Evolutionary conservation across 495 filamentous ascomycete genomes (phyloP).

Genomic region (Hyaloscypha variabilis): DNA sequence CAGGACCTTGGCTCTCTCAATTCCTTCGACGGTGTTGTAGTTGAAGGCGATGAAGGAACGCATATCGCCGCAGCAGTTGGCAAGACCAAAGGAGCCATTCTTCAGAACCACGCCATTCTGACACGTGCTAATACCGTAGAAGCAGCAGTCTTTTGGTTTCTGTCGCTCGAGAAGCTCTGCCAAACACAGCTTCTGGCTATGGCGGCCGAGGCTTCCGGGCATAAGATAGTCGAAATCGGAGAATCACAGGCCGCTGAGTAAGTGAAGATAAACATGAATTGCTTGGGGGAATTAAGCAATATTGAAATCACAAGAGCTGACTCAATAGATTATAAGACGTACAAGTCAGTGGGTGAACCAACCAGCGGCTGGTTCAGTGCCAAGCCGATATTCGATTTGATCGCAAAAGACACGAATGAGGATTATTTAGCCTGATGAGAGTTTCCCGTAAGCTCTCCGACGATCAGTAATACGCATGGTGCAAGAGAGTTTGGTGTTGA

Average conservation of each 20-base stretch:
- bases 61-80: constrained; percentile 50
- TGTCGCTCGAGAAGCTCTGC: constrained; percentile 49
- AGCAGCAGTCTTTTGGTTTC: constrained; percentile 53
- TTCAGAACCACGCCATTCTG: constrained; percentile 56
- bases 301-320: background rate
- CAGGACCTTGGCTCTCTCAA: background rate
- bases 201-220: constrained; percentile 39
- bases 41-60: constrained; percentile 48
- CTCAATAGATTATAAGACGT: background rate
- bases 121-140: constrained; percentile 53
- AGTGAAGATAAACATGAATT: background rate
- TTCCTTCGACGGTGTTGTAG: constrained; percentile 55
- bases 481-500: no score
- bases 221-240: constrained; percentile 3
- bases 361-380: no score
- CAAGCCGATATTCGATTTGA: background rate
- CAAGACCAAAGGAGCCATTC: constrained; percentile 38
- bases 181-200: constrained; percentile 48
- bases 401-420: background rate
- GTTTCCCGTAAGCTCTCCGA: no score
- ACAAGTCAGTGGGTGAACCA: background rate
- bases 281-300: background rate
- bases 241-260: background rate
- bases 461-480: no score
- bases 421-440: background rate